These are phyloP conservation scores for Beauveria scarabaeidicola DNA, from an alignment of 2,329 filamentous ascomycete species.

Conservation along the genomic window DNA sequence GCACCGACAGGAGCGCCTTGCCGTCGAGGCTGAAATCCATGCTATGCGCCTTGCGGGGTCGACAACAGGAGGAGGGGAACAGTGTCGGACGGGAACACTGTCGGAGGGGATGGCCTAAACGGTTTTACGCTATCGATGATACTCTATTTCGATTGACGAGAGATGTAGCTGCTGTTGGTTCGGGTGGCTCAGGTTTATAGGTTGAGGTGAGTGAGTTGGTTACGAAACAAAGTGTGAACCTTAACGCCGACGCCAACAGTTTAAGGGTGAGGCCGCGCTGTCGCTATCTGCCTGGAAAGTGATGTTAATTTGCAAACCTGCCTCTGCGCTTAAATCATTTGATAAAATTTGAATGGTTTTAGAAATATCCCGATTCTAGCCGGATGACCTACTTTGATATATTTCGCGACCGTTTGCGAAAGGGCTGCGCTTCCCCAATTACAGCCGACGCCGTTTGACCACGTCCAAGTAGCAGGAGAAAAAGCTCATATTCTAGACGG, in stretches of 20 bases:
- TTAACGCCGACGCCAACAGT: neutral
- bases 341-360: too few species aligned
- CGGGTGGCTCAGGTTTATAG: neutral
- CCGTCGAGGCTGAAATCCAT: slow-evolving; percentile 9
- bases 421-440: neutral
- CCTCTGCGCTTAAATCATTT: too few species aligned
- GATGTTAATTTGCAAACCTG: neutral
- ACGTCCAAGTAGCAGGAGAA: too few species aligned
- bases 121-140: neutral
- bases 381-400: too few species aligned
- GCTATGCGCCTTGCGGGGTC: neutral
- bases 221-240: neutral
- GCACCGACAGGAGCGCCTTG: neutral
- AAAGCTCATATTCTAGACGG: too few species aligned
- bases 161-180: neutral
- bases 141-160: neutral
- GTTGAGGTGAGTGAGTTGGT: neutral
- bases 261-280: neutral
- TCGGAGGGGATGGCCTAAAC: neutral
- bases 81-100: neutral
- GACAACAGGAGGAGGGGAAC: neutral
- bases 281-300: neutral
- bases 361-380: too few species aligned
- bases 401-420: neutral
- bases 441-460: too few species aligned